Percentiles rank a stretch among this genome's conserved stretches.
phyloP scores from a whole-genome alignment of 495 filamentous ascomycete species.

The Aspergillus hancockii region DNA sequence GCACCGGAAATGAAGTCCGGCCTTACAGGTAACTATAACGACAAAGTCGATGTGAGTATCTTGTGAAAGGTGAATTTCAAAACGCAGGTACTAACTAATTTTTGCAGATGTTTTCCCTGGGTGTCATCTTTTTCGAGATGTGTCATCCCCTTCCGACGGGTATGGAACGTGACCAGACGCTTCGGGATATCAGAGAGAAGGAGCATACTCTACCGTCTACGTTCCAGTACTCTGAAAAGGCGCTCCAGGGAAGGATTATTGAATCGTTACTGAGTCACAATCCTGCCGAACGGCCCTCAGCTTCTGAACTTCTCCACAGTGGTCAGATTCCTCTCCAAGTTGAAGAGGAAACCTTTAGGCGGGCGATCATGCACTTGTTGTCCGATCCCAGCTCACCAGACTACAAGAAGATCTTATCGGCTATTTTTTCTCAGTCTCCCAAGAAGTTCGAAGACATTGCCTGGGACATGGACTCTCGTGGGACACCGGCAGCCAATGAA shows the following conservation, averaged over 20 bases:
- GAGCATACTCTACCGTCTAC: constrained; percentile 68
- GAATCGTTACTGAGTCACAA: constrained; percentile 77
- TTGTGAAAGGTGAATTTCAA: neutral
- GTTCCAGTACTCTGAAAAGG: constrained; percentile 74
- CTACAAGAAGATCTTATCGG: constrained; percentile 82
- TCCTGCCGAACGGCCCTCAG: constrained; percentile 81
- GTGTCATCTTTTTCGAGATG: constrained; percentile 99
- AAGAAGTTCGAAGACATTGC: constrained; percentile 81
- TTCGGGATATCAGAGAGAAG: constrained; percentile 68
- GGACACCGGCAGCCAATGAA: constrained; percentile 57
- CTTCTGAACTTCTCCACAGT: constrained; percentile 78
- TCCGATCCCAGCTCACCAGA: constrained; percentile 83
- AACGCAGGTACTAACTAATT: constrained; percentile 13
- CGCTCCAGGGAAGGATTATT: constrained; percentile 73
- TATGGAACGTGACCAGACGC: constrained; percentile 83
- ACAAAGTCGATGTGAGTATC: constrained; percentile 81
- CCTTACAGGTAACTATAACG: constrained; percentile 74
- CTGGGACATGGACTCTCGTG: constrained; percentile 73
- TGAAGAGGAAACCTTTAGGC: constrained; percentile 85
- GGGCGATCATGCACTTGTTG: constrained; percentile 72
- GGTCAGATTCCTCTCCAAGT: constrained; percentile 87
- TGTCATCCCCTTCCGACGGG: constrained; percentile 75
- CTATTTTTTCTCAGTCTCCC: constrained; percentile 73
- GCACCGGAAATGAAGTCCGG: constrained; percentile 83
- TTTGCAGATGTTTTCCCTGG: constrained; percentile 86